Percentiles rank a stretch among this genome's conserved stretches.
Conservation (phyloP, 768 basidiomycete species). For the Naganishia antarctica region DNA sequence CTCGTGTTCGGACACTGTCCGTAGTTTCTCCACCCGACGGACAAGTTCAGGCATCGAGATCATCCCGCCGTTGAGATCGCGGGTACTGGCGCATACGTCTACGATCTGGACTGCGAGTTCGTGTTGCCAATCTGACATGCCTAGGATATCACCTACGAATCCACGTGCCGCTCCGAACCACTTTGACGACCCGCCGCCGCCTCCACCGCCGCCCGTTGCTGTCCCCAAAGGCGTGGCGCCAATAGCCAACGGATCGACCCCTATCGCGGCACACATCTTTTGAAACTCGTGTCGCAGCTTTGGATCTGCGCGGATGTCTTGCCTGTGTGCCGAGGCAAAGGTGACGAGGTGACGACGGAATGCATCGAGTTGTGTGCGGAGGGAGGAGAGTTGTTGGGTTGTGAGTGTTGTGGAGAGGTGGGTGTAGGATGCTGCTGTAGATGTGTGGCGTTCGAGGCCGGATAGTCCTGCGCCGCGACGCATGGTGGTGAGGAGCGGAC, state of each 20-base stretch:
- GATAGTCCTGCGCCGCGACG: slow-evolving; percentile 74
- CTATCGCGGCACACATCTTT: slow-evolving; percentile 90
- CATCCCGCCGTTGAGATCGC: slow-evolving; percentile 73
- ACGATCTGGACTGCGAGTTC: slow-evolving; percentile 94
- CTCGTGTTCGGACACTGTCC: slow-evolving; percentile 48
- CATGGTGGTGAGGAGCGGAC: slow-evolving; percentile 33
- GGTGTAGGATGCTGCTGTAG: slow-evolving; percentile 73
- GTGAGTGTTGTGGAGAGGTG: slow-evolving; percentile 75
- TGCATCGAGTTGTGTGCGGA: slow-evolving; percentile 73
- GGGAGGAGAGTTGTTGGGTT: slow-evolving; percentile 66
- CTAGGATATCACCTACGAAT: slow-evolving; percentile 79
- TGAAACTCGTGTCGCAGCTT: slow-evolving; percentile 86
- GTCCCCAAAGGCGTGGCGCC: slow-evolving; percentile 55
- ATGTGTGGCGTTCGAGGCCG: slow-evolving; percentile 81
- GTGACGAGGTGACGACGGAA: slow-evolving; percentile 73
- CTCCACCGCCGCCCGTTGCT: slow-evolving; percentile 35
- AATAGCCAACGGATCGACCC: slow-evolving; percentile 88
- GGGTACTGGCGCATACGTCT: slow-evolving; percentile 50
- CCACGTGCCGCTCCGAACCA: slow-evolving; percentile 49
- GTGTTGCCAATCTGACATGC: slow-evolving; percentile 86
- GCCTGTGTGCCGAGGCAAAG: slow-evolving; percentile 78
- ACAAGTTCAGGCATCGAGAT: slow-evolving; percentile 84
- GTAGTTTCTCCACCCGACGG: slow-evolving; percentile 67
- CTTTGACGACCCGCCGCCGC: neutral
- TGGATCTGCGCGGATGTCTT: slow-evolving; percentile 76